These are phyloP conservation scores for Termitomyces sp. DNA, from an alignment of 768 basidiomycete species.

Conservation along the genomic window DNA sequence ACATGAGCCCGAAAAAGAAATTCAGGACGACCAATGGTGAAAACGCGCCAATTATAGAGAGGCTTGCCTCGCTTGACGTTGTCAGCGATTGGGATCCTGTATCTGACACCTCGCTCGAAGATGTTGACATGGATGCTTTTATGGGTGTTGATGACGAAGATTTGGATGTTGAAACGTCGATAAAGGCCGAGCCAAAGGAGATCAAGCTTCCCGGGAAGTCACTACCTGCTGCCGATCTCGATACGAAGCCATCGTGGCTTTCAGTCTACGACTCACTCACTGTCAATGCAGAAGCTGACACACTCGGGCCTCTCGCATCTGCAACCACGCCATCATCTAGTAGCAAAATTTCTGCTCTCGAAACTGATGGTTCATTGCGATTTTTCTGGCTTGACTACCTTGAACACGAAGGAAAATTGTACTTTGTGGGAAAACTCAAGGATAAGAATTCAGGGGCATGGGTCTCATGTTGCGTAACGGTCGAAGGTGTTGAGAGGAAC, in stretches of 20 bases:
- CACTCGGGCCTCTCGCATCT: conserved; percentile 43
- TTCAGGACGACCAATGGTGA: conserved; percentile 37
- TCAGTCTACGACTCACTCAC: conserved; percentile 69
- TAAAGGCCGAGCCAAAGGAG: conserved; percentile 27
- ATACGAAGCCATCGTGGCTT: conserved; percentile 58
- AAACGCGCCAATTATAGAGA: conserved; percentile 52
- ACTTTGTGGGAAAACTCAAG: conserved; percentile 88
- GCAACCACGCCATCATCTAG: conserved; percentile 30
- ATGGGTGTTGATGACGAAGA: conserved; percentile 54
- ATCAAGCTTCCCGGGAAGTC: conserved; percentile 15
- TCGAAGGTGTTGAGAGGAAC: conserved; percentile 85
- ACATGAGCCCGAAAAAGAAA: conserved; percentile 71
- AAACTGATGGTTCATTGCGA: conserved; percentile 77
- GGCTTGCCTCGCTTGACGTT: conserved; percentile 56
- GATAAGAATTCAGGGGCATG: conserved; percentile 66
- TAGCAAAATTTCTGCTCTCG: conserved; percentile 54
- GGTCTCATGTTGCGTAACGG: conserved; percentile 82
- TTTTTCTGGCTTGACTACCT: conserved; percentile 98
- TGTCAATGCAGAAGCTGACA: conserved; percentile 51
- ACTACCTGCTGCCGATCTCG: conserved; percentile 34
- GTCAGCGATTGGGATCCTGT: conserved; percentile 39
- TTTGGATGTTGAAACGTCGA: conserved; percentile 30
- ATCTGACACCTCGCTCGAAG: conserved; percentile 42
- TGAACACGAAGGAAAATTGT: conserved; percentile 78
- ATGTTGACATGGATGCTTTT: conserved; percentile 58